These are phyloP conservation scores for Thraustochytrium striatum DNA, from an alignment of 352 stramenopile species.

Conservation along the genomic window DNA sequence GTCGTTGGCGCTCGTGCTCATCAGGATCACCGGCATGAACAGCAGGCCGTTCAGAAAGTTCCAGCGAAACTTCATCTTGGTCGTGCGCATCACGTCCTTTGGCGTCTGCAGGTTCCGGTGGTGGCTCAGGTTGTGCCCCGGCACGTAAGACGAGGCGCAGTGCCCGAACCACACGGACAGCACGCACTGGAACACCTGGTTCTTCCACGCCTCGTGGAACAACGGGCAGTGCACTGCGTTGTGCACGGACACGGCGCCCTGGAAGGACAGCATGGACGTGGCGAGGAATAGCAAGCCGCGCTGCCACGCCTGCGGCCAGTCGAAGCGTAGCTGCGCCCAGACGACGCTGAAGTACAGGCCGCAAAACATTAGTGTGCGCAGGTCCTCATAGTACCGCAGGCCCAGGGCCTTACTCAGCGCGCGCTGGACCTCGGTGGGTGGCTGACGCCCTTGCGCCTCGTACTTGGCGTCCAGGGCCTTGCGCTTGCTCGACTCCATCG, in stretches of 20 bases:
- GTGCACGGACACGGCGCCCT: conserved; percentile 36
- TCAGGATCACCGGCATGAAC: conserved; percentile 44
- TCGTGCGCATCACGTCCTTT: conserved; percentile 44
- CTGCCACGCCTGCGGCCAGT: not conserved
- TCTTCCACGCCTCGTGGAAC: conserved; percentile 42
- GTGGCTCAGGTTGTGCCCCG: conserved; percentile 41
- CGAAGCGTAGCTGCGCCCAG: conserved; percentile 11
- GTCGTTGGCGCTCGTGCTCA: conserved; percentile 32
- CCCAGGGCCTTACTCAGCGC: not conserved
- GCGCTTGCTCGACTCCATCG: no score
- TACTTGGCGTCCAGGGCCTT: no score
- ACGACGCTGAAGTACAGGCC: conserved; percentile 32
- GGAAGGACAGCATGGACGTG: conserved; percentile 27
- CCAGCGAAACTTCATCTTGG: conserved; percentile 47
- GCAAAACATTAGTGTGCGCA: conserved; percentile 34
- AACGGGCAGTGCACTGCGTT: conserved; percentile 43
- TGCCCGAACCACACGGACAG: conserved; percentile 46
- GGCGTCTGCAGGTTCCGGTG: conserved; percentile 39
- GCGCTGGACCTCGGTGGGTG: not conserved
- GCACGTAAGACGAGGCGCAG: conserved; percentile 45
- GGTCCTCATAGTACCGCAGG: conserved; percentile 42
- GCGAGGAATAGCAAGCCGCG: conserved; percentile 13
- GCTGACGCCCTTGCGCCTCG: conserved; percentile 4
- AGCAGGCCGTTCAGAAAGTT: conserved; percentile 46
- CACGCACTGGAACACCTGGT: conserved; percentile 25